A percentile compares a stretch with the other conserved stretches of the same genome.
Conservation (phyloP, 768 basidiomycete species). For the Pleurotus platypus region DNA sequence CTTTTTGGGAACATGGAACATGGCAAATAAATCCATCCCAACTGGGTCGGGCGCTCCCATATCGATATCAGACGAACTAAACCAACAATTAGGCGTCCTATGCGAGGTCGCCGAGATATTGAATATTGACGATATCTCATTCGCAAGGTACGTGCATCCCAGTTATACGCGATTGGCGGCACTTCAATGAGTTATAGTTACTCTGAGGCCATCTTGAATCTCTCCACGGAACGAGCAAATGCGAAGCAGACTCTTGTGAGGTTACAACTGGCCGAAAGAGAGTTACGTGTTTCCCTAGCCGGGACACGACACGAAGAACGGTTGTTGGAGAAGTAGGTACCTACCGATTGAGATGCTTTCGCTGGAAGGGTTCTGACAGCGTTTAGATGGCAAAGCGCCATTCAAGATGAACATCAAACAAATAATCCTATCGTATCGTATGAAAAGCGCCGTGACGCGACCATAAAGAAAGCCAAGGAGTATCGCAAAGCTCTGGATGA, state of each 20-base stretch:
- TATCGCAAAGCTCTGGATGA: slow-evolving; percentile 37
- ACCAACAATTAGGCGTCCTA: slow-evolving; percentile 20
- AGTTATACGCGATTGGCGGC: too few species aligned
- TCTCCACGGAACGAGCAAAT: slow-evolving; percentile 27
- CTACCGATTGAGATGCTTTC: not conserved
- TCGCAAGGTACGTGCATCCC: slow-evolving; percentile 22
- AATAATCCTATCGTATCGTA: slow-evolving; percentile 25
- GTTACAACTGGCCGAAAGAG: slow-evolving; percentile 30
- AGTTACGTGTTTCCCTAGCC: slow-evolving; percentile 31
- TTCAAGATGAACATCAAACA: slow-evolving; percentile 20
- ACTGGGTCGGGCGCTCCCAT: too few species aligned
- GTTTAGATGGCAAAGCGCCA: slow-evolving; percentile 30
- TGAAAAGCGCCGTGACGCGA: slow-evolving; percentile 35
- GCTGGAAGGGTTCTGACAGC: not conserved
- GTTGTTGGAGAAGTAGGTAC: slow-evolving; percentile 34
- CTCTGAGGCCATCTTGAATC: slow-evolving; percentile 28
- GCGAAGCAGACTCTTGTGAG: slow-evolving; percentile 29
- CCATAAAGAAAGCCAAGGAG: slow-evolving; percentile 45
- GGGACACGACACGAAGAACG: slow-evolving; percentile 29
- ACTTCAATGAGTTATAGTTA: slow-evolving; percentile 24
- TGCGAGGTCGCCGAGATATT: slow-evolving; percentile 23
- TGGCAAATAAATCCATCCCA: too few species aligned
- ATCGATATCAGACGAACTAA: not conserved
- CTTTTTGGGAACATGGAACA: too few species aligned
- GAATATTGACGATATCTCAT: slow-evolving; percentile 31